These are phyloP conservation scores for Pleurotus tuoliensis DNA, from an alignment of 768 basidiomycete genomes.

Conservation along the genomic window DNA sequence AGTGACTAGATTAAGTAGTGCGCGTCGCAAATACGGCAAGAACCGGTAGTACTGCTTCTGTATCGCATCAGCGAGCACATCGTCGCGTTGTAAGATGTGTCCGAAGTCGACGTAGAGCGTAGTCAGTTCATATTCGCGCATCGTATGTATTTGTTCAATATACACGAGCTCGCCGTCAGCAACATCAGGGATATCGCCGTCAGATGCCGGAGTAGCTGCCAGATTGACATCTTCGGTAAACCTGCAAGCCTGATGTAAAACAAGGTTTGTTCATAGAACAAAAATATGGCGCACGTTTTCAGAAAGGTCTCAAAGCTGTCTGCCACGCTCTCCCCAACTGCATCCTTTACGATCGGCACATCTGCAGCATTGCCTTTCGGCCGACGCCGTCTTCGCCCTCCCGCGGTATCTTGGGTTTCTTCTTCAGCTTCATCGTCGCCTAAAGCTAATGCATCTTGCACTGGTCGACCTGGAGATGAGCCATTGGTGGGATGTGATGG, in stretches of 20 bases:
- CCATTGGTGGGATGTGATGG: conserved; percentile 27
- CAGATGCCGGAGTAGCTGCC: conserved; percentile 75
- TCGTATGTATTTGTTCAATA: conserved; percentile 89
- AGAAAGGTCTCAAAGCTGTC: conserved; percentile 91
- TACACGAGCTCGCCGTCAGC: conserved; percentile 71
- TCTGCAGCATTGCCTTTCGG: conserved; percentile 57
- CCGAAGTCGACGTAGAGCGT: conserved; percentile 96
- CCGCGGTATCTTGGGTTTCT: conserved; percentile 32
- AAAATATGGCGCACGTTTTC: conserved; percentile 62
- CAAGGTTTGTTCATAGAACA: not conserved
- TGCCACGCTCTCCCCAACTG: conserved; percentile 92
- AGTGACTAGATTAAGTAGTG: conserved; percentile 84
- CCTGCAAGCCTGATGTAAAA: conserved; percentile 34
- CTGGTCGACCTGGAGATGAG: conserved; percentile 36
- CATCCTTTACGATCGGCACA: conserved; percentile 86
- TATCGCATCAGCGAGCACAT: conserved; percentile 91
- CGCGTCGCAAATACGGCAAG: conserved; percentile 89
- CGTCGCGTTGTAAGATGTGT: conserved; percentile 86
- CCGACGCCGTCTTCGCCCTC: conserved; percentile 33
- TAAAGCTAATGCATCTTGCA: conserved; percentile 51
- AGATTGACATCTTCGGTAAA: conserved; percentile 81
- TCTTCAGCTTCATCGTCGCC: conserved; percentile 52
- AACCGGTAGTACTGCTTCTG: conserved; percentile 96
- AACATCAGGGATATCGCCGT: conserved; percentile 55
- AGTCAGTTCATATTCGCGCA: conserved; percentile 92